These are phyloP conservation scores for Scedosporium aurantiacum DNA, from an alignment of 2,329 filamentous ascomycete species.

Conservation along the genomic window DNA sequence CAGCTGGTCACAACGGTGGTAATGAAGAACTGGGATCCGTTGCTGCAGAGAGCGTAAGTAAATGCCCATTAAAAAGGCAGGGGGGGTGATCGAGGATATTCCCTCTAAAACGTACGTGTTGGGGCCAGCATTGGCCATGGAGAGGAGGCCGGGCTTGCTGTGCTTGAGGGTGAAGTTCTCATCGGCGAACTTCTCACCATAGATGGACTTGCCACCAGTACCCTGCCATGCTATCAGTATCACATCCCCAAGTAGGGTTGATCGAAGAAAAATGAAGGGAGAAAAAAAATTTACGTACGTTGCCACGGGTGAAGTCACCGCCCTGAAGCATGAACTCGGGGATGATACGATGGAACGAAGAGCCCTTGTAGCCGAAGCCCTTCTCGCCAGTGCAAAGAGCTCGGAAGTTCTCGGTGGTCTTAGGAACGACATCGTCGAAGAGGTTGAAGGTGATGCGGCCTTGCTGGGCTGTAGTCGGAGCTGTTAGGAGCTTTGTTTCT, in stretches of 20 bases:
- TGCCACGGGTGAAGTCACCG: conserved; percentile 87
- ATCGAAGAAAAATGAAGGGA: neutral
- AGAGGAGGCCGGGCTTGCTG: conserved; percentile 65
- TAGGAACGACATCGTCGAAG: conserved; percentile 76
- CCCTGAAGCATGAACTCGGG: conserved; percentile 92
- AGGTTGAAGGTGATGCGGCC: conserved; percentile 86
- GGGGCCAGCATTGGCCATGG: conserved; percentile 90
- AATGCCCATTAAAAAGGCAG: conserved; percentile 8
- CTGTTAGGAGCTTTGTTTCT: neutral
- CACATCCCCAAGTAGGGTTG: neutral
- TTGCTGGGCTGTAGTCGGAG: conserved; percentile 43
- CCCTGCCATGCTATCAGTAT: conserved; percentile 40
- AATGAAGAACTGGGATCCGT: conserved; percentile 97
- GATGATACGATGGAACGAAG: conserved; percentile 87
- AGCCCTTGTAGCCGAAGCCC: conserved; percentile 74
- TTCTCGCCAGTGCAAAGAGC: conserved; percentile 72
- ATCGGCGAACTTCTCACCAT: conserved; percentile 86
- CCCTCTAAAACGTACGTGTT: conserved; percentile 58
- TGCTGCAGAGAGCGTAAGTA: conserved; percentile 49
- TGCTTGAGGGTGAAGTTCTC: conserved; percentile 82
- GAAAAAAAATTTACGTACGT: conserved; percentile 47
- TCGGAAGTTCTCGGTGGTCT: conserved; percentile 77
- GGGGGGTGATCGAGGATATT: neutral
- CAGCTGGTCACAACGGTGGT: conserved; percentile 87
- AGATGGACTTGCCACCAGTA: conserved; percentile 88